These are phyloP conservation scores for Trypanosoma platydactyli DNA, from an alignment of 208 protist species.

Conservation along the genomic window DNA sequence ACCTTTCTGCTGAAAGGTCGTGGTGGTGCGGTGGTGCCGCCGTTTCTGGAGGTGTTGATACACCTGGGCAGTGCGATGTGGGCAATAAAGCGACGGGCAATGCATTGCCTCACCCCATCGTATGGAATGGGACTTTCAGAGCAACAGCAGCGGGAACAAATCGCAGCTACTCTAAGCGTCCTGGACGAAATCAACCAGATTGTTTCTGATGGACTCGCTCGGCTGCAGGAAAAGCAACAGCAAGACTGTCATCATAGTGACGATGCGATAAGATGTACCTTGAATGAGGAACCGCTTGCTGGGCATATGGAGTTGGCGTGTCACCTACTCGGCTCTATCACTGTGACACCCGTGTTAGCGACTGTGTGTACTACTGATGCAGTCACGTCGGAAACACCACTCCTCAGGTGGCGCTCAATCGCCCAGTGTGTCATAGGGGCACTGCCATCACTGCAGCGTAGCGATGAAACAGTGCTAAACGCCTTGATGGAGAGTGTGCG, in stretches of 20 bases:
- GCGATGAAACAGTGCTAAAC: slow-evolving; percentile 5
- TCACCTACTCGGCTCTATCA: slow-evolving; percentile 24
- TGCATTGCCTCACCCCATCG: not conserved
- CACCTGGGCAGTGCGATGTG: slow-evolving; percentile 4
- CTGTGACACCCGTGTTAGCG: slow-evolving; percentile 1
- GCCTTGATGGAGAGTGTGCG: slow-evolving; percentile 24
- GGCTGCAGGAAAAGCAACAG: slow-evolving; percentile 15
- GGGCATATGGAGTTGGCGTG: slow-evolving; percentile 12
- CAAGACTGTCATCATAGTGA: not conserved
- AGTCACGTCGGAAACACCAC: not conserved
- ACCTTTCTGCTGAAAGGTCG: not conserved
- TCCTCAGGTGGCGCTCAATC: slow-evolving; percentile 16
- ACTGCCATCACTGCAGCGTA: slow-evolving; percentile 15
- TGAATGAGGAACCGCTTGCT: slow-evolving; percentile 8
- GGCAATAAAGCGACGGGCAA: slow-evolving; percentile 6
- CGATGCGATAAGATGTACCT: not conserved
- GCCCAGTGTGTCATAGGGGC: slow-evolving; percentile 11
- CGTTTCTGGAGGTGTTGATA: slow-evolving; percentile 13
- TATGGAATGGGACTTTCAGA: not conserved
- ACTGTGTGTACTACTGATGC: not conserved
- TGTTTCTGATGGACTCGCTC: slow-evolving; percentile 4
- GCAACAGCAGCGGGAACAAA: not conserved
- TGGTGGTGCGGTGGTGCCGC: not conserved
- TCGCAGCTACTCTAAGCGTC: not conserved
- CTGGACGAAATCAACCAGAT: slow-evolving; percentile 15